These are phyloP conservation scores for Exophiala bonariae DNA, from an alignment of 2,329 filamentous ascomycete species.

Conservation along the genomic window DNA sequence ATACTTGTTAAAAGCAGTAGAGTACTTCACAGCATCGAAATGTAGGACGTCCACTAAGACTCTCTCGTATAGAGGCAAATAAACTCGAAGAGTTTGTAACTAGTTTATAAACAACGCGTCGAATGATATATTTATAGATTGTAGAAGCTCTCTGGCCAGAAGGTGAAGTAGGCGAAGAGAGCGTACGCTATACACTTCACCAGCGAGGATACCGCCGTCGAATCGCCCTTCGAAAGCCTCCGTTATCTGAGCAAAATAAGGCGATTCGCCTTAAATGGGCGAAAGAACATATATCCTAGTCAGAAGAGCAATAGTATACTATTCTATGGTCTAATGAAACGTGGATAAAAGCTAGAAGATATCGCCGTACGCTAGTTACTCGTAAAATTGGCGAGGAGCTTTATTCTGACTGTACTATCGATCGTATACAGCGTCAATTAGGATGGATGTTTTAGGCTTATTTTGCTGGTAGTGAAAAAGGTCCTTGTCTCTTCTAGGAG, in stretches of 20 bases:
- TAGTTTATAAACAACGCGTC: background rate
- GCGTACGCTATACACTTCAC: background rate
- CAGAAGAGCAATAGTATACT: conserved; percentile 5
- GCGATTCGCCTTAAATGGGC: conserved; percentile 1
- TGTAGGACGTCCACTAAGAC: conserved; percentile 1
- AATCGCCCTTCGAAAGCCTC: conserved; percentile 4
- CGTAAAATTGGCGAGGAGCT: conserved; percentile 23
- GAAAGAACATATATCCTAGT: conserved; percentile 2
- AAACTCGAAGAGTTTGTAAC: conserved; percentile 3
- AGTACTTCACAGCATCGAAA: conserved; percentile 17
- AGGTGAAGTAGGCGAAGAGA: background rate
- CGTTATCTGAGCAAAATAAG: background rate
- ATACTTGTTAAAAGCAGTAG: conserved; percentile 21
- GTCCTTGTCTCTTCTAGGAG: conserved; percentile 33
- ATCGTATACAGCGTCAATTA: conserved; percentile 23
- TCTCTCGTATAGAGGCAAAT: conserved; percentile 1
- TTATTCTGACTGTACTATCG: conserved; percentile 27
- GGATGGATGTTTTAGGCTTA: conserved; percentile 35
- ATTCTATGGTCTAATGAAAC: conserved; percentile 28
- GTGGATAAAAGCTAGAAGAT: conserved; percentile 19
- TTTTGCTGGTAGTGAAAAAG: conserved; percentile 30
- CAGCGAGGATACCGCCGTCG: background rate
- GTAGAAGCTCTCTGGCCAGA: conserved; percentile 1
- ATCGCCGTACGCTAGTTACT: conserved; percentile 23
- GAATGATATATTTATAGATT: conserved; percentile 1